Evolutionary conservation across 2,329 filamentous ascomycete genomes (phyloP).

Genomic region (Paecilomyces niveus): DNA sequence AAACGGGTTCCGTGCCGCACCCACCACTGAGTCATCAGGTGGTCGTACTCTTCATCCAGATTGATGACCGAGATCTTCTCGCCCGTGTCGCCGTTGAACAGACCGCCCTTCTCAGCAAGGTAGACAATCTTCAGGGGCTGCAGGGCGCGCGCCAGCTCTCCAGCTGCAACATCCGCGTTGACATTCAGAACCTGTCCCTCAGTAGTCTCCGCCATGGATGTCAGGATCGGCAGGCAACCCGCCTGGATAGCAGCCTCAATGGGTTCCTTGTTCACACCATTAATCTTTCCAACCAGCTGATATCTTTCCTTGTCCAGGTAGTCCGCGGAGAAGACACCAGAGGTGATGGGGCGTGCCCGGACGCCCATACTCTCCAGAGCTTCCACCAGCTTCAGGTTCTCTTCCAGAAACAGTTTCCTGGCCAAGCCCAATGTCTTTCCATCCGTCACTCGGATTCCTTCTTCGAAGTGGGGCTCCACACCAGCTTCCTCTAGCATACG

Average conservation of each 20-base stretch:
- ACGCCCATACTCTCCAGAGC: slow-evolving; percentile 85
- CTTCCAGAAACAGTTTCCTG: slow-evolving; percentile 85
- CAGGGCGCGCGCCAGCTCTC: slow-evolving; percentile 79
- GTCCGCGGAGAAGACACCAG: slow-evolving; percentile 84
- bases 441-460: slow-evolving; percentile 92
- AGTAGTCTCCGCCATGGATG: slow-evolving; percentile 88
- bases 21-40: slow-evolving; percentile 90
- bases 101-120: slow-evolving; percentile 92
- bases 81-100: slow-evolving; percentile 88
- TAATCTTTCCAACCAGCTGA: slow-evolving; percentile 92
- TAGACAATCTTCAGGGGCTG: slow-evolving; percentile 97
- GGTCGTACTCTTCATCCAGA: slow-evolving; percentile 90
- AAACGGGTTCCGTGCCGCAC: slow-evolving; percentile 88
- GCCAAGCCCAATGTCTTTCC: slow-evolving; percentile 89
- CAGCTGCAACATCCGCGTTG: slow-evolving; percentile 93
- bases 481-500: slow-evolving; percentile 81
- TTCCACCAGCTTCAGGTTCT: slow-evolving; percentile 89
- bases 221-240: slow-evolving; percentile 86
- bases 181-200: slow-evolving; percentile 94
- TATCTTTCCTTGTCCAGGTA: slow-evolving; percentile 97
- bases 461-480: slow-evolving; percentile 91
- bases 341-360: slow-evolving; percentile 78
- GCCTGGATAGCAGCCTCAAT: slow-evolving; percentile 89
- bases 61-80: slow-evolving; percentile 97
- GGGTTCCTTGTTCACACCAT: slow-evolving; percentile 77